These are phyloP conservation scores for Globisporangium barbulae DNA, from an alignment of 352 stramenopile species.

Conservation along the genomic window DNA sequence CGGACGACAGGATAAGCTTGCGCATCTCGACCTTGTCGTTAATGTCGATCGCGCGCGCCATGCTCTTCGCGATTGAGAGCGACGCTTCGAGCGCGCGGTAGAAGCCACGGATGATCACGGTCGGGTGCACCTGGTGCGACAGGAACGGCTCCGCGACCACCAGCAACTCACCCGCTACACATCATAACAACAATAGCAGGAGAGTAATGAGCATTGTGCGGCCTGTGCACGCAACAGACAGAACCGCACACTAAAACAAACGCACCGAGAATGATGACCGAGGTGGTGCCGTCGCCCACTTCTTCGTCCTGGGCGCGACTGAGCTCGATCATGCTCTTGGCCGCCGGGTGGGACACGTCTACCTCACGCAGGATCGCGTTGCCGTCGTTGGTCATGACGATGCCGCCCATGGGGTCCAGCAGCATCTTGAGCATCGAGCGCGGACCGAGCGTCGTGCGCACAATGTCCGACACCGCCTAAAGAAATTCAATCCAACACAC, in stretches of 20 bases:
- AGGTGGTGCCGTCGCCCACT: constrained; percentile 99
- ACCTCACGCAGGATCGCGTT: constrained; percentile 99
- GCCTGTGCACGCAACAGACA: not conserved
- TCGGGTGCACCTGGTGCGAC: constrained; percentile 96
- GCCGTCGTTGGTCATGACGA: constrained; percentile 99
- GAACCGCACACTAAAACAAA: not conserved
- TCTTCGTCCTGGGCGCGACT: constrained; percentile 98
- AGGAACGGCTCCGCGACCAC: constrained; percentile 97
- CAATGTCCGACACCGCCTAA: constrained; percentile 96
- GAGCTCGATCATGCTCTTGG: constrained; percentile 99
- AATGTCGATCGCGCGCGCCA: constrained; percentile 94
- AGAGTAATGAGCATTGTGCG: not conserved
- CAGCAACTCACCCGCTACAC: constrained; percentile 94
- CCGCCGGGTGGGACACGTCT: constrained; percentile 97
- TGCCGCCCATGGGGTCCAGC: constrained; percentile 98
- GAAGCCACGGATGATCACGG: constrained; percentile 96
- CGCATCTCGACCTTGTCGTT: constrained; percentile 94
- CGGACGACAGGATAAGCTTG: constrained; percentile 94
- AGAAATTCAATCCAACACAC: constrained; percentile 5
- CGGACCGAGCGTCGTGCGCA: constrained; percentile 98
- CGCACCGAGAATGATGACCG: constrained; percentile 97
- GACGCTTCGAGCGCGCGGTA: constrained; percentile 83
- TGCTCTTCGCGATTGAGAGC: constrained; percentile 91
- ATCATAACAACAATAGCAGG: constrained; percentile 6
- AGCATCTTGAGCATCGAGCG: constrained; percentile 99